Conservation (phyloP, 495 filamentous ascomycete genomes). For the Hamigera avellanea region DNA sequence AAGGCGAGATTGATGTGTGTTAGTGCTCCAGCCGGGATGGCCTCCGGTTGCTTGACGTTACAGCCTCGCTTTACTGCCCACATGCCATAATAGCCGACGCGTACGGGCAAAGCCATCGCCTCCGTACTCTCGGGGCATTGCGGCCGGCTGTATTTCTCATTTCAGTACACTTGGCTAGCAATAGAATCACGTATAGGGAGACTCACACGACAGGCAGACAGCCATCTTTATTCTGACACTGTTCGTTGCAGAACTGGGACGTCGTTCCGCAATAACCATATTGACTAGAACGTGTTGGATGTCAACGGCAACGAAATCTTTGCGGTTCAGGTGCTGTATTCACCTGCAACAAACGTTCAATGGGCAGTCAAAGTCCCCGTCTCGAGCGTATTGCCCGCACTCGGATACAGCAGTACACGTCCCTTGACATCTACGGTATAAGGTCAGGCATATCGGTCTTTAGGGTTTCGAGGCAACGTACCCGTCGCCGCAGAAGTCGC, state of each 20-base stretch:
- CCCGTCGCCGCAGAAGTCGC: no score
- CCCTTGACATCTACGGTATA: conserved; percentile 7
- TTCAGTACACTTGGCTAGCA: not conserved
- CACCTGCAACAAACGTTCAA: conserved; percentile 25
- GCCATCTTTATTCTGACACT: conserved; percentile 14
- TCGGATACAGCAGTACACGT: conserved; percentile 28
- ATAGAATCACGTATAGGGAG: not conserved
- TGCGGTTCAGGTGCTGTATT: not conserved
- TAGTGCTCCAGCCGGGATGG: conserved; percentile 7
- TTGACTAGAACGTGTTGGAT: conserved; percentile 1
- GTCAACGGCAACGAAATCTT: not conserved
- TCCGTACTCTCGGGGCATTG: not conserved
- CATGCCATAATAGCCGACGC: conserved; percentile 17
- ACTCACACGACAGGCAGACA: conserved; percentile 2
- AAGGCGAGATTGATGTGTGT: conserved; percentile 41
- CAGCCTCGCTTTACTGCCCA: conserved; percentile 8
- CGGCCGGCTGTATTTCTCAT: not conserved
- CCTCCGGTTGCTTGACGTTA: conserved; percentile 6
- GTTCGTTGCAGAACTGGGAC: conserved; percentile 12
- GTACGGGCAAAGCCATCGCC: conserved; percentile 4
- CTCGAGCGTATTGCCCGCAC: conserved; percentile 18
- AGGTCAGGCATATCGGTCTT: no score
- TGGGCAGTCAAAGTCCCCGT: conserved; percentile 11
- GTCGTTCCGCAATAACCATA: conserved; percentile 24
- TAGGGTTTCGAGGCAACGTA: no score